A percentile compares a stretch with the other conserved stretches of the same genome.
These are phyloP conservation scores for Trichosanthes cucumerina DNA, from an alignment of 306 rosid genomes.

Conservation along the genomic window DNA sequence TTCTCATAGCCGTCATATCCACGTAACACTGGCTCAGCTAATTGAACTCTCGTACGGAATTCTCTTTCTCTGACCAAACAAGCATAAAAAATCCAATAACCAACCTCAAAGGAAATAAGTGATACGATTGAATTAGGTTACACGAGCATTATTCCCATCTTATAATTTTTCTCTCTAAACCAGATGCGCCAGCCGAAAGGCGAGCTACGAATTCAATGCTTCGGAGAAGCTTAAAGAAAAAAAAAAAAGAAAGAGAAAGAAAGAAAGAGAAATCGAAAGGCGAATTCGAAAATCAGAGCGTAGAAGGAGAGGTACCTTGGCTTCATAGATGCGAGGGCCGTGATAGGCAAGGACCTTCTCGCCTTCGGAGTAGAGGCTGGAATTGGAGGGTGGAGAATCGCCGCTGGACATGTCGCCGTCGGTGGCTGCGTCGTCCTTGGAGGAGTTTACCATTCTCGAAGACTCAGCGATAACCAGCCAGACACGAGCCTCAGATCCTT, in stretches of 20 bases:
- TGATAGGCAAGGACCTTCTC: conserved; percentile 88
- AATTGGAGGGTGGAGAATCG: conserved; percentile 42
- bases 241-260: too few species aligned
- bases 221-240: not conserved
- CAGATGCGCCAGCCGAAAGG: not conserved
- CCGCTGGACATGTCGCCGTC: conserved; percentile 66
- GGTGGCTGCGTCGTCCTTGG: conserved; percentile 52
- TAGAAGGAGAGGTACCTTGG: conserved; percentile 41
- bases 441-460: conserved; percentile 54
- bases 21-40: not conserved
- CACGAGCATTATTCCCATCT: not conserved
- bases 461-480: not conserved
- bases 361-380: conserved; percentile 47
- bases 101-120: not conserved
- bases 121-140: conserved; percentile 2
- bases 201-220: not conserved
- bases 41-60: not conserved
- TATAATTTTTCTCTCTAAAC: not conserved
- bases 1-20: not conserved
- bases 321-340: conserved; percentile 92
- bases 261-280: not conserved
- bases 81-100: not conserved
- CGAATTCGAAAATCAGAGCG: not conserved
- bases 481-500: not conserved
- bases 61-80: not conserved